A percentile compares a stretch with the other conserved stretches of the same genome.
Evolutionary conservation across 805 yeast genomes (phyloP).

Genomic region (Alloascoidea hylecoeti): DNA sequence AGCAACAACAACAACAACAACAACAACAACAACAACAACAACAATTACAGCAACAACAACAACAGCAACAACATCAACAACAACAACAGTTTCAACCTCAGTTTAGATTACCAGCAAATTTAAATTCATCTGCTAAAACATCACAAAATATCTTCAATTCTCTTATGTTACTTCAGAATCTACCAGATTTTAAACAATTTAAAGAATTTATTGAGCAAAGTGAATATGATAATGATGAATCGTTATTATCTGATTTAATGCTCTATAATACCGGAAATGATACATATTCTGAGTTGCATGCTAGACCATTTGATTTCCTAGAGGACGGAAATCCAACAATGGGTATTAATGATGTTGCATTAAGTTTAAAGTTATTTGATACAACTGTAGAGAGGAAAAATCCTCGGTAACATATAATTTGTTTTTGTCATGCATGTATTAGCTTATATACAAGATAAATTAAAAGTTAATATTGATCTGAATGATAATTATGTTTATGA

Average conservation of each 20-base stretch:
- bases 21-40: too few species aligned
- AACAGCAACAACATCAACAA: slow-evolving; percentile 5
- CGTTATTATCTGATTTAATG: slow-evolving; percentile 10
- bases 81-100: too few species aligned
- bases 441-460: too few species aligned
- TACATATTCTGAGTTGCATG: slow-evolving; percentile 21
- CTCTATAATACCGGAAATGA: slow-evolving; percentile 15
- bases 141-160: too few species aligned
- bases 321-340: slow-evolving; percentile 38
- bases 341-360: slow-evolving; percentile 36
- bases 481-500: too few species aligned
- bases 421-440: too few species aligned
- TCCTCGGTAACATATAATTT: slow-evolving; percentile 22
- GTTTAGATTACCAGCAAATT: not conserved
- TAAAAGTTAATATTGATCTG: too few species aligned
- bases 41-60: slow-evolving; percentile 7
- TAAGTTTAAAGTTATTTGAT: slow-evolving; percentile 39
- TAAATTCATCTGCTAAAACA: not conserved
- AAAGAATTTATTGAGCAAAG: not conserved
- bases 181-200: too few species aligned
- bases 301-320: slow-evolving; percentile 39
- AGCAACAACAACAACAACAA: slow-evolving; percentile 8
- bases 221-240: slow-evolving; percentile 2
- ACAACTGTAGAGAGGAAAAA: slow-evolving; percentile 32
- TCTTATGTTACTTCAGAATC: too few species aligned